Conservation (phyloP, 139 green algal genomes). For the Nannochloris sp. region DNA sequence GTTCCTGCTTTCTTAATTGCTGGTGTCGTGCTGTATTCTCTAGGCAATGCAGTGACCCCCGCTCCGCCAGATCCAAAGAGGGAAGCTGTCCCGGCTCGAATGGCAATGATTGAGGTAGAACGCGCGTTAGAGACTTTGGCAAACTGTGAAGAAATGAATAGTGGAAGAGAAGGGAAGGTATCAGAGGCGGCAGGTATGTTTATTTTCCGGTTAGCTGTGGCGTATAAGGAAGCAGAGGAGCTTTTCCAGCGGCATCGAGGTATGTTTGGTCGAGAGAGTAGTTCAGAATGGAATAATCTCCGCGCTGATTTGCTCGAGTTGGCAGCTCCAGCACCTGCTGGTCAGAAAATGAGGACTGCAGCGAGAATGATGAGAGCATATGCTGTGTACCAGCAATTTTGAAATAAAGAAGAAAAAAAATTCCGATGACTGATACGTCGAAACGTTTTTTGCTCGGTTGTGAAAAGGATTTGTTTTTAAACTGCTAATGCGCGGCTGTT, state of each 20-base stretch:
- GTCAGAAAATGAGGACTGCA: constrained; percentile 30
- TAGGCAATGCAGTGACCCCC: constrained; percentile 33
- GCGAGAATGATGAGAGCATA: constrained; percentile 57
- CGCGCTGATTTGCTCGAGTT: constrained; percentile 42
- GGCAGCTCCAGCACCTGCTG: constrained; percentile 15
- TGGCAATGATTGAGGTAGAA: constrained; percentile 58
- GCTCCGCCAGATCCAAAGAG: constrained; percentile 43
- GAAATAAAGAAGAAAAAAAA: too few relatives aligned
- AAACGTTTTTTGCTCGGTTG: too few relatives aligned
- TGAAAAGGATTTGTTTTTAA: too few relatives aligned
- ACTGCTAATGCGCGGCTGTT: too few relatives aligned
- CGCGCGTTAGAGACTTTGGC: constrained; percentile 30
- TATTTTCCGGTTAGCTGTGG: constrained; percentile 18
- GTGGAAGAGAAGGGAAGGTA: background rate
- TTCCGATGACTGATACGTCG: too few relatives aligned
- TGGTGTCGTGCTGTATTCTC: constrained; percentile 17
- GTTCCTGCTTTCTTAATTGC: constrained; percentile 59
- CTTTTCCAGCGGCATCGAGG: constrained; percentile 43
- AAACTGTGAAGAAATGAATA: background rate
- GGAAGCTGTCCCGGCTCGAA: constrained; percentile 46
- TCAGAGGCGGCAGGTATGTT: constrained; percentile 26
- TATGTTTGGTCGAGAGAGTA: constrained; percentile 13
- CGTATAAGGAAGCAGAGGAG: constrained; percentile 29
- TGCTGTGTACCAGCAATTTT: constrained; percentile 51
- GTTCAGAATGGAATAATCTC: constrained; percentile 53